Evolutionary conservation across 2,329 filamentous ascomycete species (phyloP).

Genomic region (Polychaeton citri): DNA sequence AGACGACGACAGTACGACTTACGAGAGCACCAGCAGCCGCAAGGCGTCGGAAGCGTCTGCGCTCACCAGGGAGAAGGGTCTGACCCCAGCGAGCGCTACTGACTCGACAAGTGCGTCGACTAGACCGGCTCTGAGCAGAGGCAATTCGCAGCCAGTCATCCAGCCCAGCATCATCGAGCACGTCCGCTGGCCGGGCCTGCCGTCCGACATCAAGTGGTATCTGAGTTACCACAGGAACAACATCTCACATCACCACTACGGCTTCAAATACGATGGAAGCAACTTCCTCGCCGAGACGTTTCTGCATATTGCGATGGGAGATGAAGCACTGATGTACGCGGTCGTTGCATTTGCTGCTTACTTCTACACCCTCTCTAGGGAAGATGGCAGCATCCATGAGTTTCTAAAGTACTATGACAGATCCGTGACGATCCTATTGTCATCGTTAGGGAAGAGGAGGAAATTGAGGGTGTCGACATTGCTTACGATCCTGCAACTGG

Average conservation of each 20-base stretch:
- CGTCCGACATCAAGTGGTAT: conserved; percentile 60
- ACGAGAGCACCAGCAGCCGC: conserved; percentile 14
- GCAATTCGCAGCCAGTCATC: conserved; percentile 4
- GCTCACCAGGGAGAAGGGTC: conserved; percentile 6
- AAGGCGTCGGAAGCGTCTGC: conserved; percentile 25
- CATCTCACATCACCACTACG: conserved; percentile 72
- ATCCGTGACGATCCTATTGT: conserved; percentile 64
- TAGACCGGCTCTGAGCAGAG: conserved; percentile 3
- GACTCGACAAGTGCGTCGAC: not conserved
- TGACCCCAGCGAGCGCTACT: conserved; percentile 2
- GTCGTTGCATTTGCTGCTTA: conserved; percentile 83
- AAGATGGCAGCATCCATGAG: conserved; percentile 59
- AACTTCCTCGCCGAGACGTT: conserved; percentile 63
- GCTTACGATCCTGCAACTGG: conserved; percentile 78
- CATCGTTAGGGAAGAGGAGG: conserved; percentile 56
- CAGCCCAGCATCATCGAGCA: conserved; percentile 3
- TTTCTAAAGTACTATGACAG: conserved; percentile 87
- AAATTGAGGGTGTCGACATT: conserved; percentile 61
- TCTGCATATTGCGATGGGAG: conserved; percentile 57
- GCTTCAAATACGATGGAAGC: conserved; percentile 55
- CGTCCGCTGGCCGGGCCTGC: conserved; percentile 17
- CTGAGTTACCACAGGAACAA: conserved; percentile 66
- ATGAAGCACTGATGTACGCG: conserved; percentile 74
- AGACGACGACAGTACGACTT: conserved; percentile 5
- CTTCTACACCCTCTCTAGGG: conserved; percentile 59